Evolutionary conservation across 768 basidiomycete species (phyloP), one percentile per base, ranked within the genome.

Genomic region (Suillus occidentalis): DNA sequence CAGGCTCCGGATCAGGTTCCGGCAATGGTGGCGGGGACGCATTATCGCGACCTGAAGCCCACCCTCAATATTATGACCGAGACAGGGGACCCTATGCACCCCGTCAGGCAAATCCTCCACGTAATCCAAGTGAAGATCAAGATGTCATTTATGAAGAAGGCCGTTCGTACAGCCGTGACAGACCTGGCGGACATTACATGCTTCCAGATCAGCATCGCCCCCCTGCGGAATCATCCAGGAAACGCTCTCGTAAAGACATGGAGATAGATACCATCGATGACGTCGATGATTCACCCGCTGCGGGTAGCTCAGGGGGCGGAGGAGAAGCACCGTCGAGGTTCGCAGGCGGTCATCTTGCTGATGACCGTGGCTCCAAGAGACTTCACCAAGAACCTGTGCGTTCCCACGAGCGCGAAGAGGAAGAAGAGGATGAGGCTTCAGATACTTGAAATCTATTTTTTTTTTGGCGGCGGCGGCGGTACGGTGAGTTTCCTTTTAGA

Each of bases 171-270:
- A 65, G 69, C 55, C 76, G 75, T 64, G 81, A 84, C 73, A 78
- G 77, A 70, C 72, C 70, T 66, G 75, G 76, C 66, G 72, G 75
- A 34, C 68, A 73, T 36, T 76, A 73, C 63, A 36, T 79, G 68
- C 71, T 68, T 64, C 70, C 70, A 45, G 77, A 77, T 53, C 82
- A 79, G 73, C 76, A 73, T 66, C 80, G 76, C 42, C 75, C 79
- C 63, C 68, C 76, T 72, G 69, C 78, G 71, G 84, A 84, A 56
- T 73, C 82, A 50, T 75, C 78, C 63, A 84, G 85, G 73, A 89
- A 88, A 72, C 82, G 88, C 63, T 81, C 78, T 67, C 81, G 86
- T 65, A 83, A 83, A 59, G 88, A 89, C 62, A 86, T 88, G 86
- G 88, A 90, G 49, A 79, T 84, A 57, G 87, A 87, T 63, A 84